Conservation (phyloP, 495 filamentous ascomycete genomes). For the Penicillium flavigenum region DNA sequence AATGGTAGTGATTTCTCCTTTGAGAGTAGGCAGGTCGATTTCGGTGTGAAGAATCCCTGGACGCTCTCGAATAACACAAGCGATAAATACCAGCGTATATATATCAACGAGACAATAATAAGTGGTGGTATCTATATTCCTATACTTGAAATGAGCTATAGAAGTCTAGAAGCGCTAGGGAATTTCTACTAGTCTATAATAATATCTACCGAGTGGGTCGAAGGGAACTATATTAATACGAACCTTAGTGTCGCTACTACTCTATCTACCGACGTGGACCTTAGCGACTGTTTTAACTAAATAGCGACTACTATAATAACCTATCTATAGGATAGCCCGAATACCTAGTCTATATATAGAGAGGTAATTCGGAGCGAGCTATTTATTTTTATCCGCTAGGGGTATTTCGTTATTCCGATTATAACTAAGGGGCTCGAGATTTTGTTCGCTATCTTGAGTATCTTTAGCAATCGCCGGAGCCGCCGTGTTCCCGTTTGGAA, state of each 20-base stretch:
- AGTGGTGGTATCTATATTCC: not conserved
- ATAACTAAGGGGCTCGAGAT: not conserved
- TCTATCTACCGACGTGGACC: conserved; percentile 14
- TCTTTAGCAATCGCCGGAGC: conserved; percentile 20
- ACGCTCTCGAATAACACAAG: not conserved
- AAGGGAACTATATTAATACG: conserved; percentile 15
- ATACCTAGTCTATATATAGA: conserved; percentile 11
- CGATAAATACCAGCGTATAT: too few species aligned
- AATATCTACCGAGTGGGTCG: conserved; percentile 15
- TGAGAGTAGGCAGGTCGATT: conserved; percentile 13
- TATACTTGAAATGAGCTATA: not conserved
- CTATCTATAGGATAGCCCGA: conserved; percentile 19
- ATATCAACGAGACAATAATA: conserved; percentile 2
- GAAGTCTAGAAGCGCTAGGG: conserved; percentile 7
- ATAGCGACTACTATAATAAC: conserved; percentile 23
- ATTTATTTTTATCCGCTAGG: conserved; percentile 11
- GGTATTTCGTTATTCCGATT: too few species aligned
- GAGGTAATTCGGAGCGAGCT: conserved; percentile 14
- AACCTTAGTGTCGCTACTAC: conserved; percentile 15
- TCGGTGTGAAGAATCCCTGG: conserved; percentile 18
- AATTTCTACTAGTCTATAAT: conserved; percentile 17
- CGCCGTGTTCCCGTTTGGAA: conserved; percentile 23
- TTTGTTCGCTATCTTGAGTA: conserved; percentile 20
- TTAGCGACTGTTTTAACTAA: conserved; percentile 14
- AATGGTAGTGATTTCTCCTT: conserved; percentile 18